Evolutionary conservation across 208 protist species (phyloP).

Genomic region (Crithidia expoeki): DNA sequence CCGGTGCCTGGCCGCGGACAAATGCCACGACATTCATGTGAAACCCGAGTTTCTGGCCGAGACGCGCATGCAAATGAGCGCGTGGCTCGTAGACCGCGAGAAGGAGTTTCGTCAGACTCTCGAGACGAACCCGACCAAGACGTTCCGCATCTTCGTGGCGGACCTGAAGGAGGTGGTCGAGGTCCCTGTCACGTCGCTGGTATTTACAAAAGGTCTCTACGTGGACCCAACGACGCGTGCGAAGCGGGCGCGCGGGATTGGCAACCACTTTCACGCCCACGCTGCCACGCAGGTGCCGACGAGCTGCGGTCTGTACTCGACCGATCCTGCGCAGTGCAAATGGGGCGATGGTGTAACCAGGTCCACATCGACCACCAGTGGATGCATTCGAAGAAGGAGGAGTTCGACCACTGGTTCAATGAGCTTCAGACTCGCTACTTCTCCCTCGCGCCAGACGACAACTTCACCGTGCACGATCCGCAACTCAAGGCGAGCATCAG

Average conservation of each 20-base stretch:
- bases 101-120: constrained; percentile 63
- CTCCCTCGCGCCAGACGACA: constrained; percentile 45
- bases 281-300: constrained; percentile 73
- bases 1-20: constrained; percentile 39
- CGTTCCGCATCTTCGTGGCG: constrained; percentile 77
- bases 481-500: constrained; percentile 60
- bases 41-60: constrained; percentile 50
- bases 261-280: constrained; percentile 44
- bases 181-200: constrained; percentile 59
- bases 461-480: constrained; percentile 82
- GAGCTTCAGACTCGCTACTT: constrained; percentile 64
- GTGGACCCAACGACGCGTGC: constrained; percentile 67
- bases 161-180: constrained; percentile 86
- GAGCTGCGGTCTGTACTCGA: constrained; percentile 79
- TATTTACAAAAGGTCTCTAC: constrained; percentile 83
- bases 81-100: constrained; percentile 61
- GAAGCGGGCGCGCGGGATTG: constrained; percentile 46
- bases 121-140: constrained; percentile 36
- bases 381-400: constrained; percentile 73
- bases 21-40: constrained; percentile 72
- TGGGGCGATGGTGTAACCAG: constrained; percentile 91
- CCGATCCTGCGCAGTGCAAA: constrained; percentile 74
- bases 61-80: constrained; percentile 58
- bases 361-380: constrained; percentile 76
- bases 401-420: constrained; percentile 80